These are phyloP conservation scores for Hemisphaericaspora lyxosophila DNA, from an alignment of 1,139 yeast genomes.

Conservation along the genomic window DNA sequence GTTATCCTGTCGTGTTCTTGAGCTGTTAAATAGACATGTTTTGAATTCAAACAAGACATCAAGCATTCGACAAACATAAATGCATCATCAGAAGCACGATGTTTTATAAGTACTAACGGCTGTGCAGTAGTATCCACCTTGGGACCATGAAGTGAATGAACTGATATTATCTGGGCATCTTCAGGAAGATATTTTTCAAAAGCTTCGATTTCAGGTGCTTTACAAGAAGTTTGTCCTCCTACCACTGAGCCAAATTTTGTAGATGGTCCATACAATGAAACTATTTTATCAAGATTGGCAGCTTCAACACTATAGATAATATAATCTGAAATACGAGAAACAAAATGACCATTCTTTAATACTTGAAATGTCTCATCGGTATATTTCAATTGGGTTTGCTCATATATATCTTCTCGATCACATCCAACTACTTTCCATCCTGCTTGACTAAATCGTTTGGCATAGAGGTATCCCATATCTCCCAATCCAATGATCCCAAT, in stretches of 20 bases:
- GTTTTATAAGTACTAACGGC: constrained; percentile 83
- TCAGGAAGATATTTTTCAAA: constrained; percentile 72
- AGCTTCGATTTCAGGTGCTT: constrained; percentile 84
- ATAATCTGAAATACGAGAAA: constrained; percentile 77
- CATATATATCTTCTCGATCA: constrained; percentile 72
- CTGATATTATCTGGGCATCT: constrained; percentile 79
- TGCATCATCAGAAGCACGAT: constrained; percentile 59
- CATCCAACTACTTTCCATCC: constrained; percentile 95
- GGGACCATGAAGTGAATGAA: constrained; percentile 96
- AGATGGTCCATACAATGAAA: constrained; percentile 75
- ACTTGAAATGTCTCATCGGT: constrained; percentile 51
- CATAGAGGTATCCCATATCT: constrained; percentile 93
- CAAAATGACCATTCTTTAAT: constrained; percentile 73
- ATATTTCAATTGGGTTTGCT: constrained; percentile 43
- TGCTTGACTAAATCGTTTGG: constrained; percentile 69
- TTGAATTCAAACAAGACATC: constrained; percentile 73
- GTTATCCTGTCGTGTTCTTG: constrained; percentile 90
- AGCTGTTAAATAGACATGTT: constrained; percentile 75
- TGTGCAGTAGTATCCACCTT: constrained; percentile 86
- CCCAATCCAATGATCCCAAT: constrained; percentile 95
- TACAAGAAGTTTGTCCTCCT: constrained; percentile 98
- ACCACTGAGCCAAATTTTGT: constrained; percentile 86
- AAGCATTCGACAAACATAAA: constrained; percentile 61
- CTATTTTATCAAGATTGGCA: constrained; percentile 72
- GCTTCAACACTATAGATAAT: constrained; percentile 90